phyloP scores from a whole-genome alignment of 495 filamentous ascomycete species.

The Aspergillus asperescens region DNA sequence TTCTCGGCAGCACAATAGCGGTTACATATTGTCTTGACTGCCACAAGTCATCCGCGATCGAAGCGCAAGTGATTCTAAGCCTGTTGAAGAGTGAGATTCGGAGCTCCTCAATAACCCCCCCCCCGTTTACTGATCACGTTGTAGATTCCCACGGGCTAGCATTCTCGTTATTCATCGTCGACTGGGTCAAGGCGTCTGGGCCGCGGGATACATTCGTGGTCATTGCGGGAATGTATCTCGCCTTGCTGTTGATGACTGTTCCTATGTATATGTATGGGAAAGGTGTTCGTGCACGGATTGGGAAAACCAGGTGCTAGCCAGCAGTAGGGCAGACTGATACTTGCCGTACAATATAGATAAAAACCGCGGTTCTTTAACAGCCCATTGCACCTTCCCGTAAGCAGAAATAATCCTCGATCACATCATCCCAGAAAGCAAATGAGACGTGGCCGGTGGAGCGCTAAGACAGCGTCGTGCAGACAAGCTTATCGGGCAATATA shows the following conservation, averaged over 20 bases:
- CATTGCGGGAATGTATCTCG: not conserved
- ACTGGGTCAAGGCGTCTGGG: not conserved
- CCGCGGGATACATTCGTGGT: not conserved
- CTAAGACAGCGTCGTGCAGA: too few relatives aligned
- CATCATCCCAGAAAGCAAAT: too few relatives aligned
- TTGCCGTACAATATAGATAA: too few relatives aligned
- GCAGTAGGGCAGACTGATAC: too few relatives aligned
- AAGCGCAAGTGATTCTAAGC: constrained; percentile 2
- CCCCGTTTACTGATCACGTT: not conserved
- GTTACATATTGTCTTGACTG: constrained; percentile 6
- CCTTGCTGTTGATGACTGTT: not conserved
- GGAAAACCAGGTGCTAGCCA: too few relatives aligned
- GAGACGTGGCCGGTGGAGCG: too few relatives aligned
- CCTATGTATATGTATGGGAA: constrained; percentile 2
- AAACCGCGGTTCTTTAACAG: too few relatives aligned
- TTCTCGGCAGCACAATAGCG: constrained; percentile 1
- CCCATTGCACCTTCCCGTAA: too few relatives aligned
- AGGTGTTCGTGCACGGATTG: not conserved
- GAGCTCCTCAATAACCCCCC: not conserved
- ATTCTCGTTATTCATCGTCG: constrained; percentile 3
- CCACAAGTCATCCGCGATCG: constrained; percentile 4
- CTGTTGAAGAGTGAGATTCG: constrained; percentile 8
- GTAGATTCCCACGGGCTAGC: not conserved
- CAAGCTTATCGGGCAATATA: too few relatives aligned
- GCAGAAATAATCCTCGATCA: too few relatives aligned